Evolutionary conservation across 345 rosid species (phyloP).

Genomic region (Xanthoceras sorbifolium): DNA sequence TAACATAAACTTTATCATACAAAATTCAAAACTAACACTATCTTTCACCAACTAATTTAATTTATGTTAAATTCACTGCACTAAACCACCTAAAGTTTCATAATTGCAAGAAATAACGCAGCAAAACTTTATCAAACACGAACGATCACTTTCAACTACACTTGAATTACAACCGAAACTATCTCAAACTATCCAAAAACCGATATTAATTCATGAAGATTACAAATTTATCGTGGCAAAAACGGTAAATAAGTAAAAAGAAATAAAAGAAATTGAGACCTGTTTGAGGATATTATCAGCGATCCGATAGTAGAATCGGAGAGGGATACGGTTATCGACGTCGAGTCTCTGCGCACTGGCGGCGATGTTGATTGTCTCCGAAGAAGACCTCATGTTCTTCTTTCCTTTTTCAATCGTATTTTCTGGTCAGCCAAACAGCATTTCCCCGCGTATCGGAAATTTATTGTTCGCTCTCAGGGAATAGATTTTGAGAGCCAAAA

Average conservation of each 20-base stretch:
- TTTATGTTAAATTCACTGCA: background rate
- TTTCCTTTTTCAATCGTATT: background rate
- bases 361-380: conserved; percentile 65
- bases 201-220: background rate
- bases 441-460: conserved; percentile 16
- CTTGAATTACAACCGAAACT: background rate
- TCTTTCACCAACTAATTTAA: background rate
- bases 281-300: conserved; percentile 92
- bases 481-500: conserved; percentile 18
- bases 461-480: background rate
- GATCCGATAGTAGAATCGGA: conserved; percentile 80
- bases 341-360: conserved; percentile 69
- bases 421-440: conserved; percentile 28
- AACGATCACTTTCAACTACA: background rate
- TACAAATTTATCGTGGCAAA: background rate
- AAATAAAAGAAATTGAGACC: conserved; percentile 39
- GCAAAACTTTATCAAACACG: background rate
- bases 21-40: background rate
- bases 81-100: background rate
- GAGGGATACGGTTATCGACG: conserved; percentile 83
- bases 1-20: background rate
- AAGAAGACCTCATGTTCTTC: conserved; percentile 59
- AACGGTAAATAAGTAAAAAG: conserved; percentile 1
- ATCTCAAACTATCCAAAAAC: conserved; percentile 3
- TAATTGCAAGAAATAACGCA: background rate